Base-by-base conservation (phyloP, 208 protist genomes). In the Leishmania gerbilli region DNA sequence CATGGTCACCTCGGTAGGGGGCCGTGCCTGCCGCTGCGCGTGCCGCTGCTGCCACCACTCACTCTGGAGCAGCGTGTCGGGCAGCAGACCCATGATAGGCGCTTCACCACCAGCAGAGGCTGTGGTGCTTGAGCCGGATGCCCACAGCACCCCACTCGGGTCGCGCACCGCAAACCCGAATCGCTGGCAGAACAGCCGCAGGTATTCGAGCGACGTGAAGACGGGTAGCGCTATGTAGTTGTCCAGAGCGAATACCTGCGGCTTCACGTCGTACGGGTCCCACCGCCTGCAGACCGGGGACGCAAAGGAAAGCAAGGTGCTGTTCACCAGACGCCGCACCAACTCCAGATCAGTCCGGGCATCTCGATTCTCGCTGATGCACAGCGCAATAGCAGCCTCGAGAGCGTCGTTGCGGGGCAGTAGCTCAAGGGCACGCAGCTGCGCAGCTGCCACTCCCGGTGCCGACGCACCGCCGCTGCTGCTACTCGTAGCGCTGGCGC, bases 231-330 rank as follows among this genome's bases (percentile, higher is more conserved):
- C 92, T 62, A 97, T 83, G 88, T 95, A 96, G 34, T 84, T 92
- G 75, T 95, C 90, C 13, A 97, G 77, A 11, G 95, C 95, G 72
- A 97, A 97, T 21, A 95, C 90, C 83, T 97, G 95, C 79, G 95
- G 93, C 84, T 96, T 95, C 31, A 94, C 91, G 68, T 96, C 95
- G 82, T 95, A 96, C 51, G 95, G 95, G 68, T 97, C 95, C 92
- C 92, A 97, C 62, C 15, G 27, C 24, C 79, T 74, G 6, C 80
- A 88, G 3, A 96, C 92, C 21, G 95, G 95, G 19, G 93, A 93
- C 24, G 95, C 95, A 51, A 97, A 79, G 13, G 95, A 97, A 64
- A 97, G 88, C 58, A 96, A 74, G 40, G 88, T 91, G 74, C 89
- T 90, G 72, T 80, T 82, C 72, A 97, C 79, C 64, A 97, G 89